Evolutionary conservation across 140 eudicot genomes (phyloP), one percentile per base, ranked within the genome.

Genomic region (Anethum foeniculum): DNA sequence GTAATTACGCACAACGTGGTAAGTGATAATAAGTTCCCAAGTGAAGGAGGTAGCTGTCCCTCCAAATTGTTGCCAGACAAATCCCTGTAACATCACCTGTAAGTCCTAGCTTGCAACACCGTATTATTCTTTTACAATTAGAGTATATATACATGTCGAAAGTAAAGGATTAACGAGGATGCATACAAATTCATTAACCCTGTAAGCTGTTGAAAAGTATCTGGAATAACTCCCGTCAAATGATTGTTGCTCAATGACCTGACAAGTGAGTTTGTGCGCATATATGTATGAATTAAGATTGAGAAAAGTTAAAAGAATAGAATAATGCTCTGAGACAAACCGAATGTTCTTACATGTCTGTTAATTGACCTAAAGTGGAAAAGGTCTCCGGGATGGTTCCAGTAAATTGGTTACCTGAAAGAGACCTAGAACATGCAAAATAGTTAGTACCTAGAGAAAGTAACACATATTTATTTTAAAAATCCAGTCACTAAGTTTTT

Each of bases 21-120:
- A 47, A 95, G 77, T 64, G 93, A 85, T 67, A 85, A 78, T 89
- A 92, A 85, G 76, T 77, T 91, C 36, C 87, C 97, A 89, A 95
- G 86, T 48, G 99, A 92, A 79, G 97, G 88, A 77, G 99, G 98
- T 81, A 95, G 88, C 46, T 84, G 90, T 36, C 98, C 91, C 25
- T 80, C 90, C 85, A 95, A 85, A 81, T 75, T 86, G 79, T 95
- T 95, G 28, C 90, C 91, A 49, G 99, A 93, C 85, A 95, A 87
- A 84, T 91, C 96, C 96, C 99, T 95, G 91, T 89, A 85, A 11
- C 47, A 79, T 19, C 32, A 67, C 48, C 64, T 10, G 60, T 71
- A 44, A 78, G 79, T 62, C 15, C 83, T 46, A n/a, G 7, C 12
- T 81, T 44, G 28, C 47, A 49, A 21, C 23, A 25, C 49, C 46